Conservation (phyloP, 805 yeast species). For the Candida namnaoensis region DNA sequence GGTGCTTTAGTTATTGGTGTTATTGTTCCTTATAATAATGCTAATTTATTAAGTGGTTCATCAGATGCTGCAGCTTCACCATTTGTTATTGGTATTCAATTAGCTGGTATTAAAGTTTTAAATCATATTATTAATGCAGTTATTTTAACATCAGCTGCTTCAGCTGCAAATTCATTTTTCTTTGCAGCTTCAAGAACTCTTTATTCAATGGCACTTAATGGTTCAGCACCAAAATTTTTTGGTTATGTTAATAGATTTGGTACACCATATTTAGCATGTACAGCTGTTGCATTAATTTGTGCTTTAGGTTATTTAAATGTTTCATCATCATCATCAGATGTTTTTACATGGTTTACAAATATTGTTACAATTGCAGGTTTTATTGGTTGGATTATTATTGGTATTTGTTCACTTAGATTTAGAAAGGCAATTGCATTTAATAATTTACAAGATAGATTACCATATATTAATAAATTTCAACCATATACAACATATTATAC, state of each 20-base stretch:
- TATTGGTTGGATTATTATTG: constrained; percentile 66
- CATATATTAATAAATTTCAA: constrained; percentile 48
- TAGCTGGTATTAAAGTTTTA: constrained; percentile 55
- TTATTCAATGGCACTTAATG: constrained; percentile 63
- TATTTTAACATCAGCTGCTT: constrained; percentile 69
- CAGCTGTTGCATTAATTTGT: constrained; percentile 33
- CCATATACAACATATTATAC: constrained; percentile 52
- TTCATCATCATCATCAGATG: constrained; percentile 43
- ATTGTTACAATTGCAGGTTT: constrained; percentile 73
- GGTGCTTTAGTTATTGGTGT: constrained; percentile 66
- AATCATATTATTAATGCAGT: constrained; percentile 75
- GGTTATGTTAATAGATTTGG: constrained; percentile 58
- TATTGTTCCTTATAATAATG: constrained; percentile 54
- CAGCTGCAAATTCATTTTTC: constrained; percentile 76
- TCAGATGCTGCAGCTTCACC: constrained; percentile 70
- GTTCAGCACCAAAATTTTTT: constrained; percentile 69
- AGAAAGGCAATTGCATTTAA: constrained; percentile 54
- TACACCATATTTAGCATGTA: constrained; percentile 56
- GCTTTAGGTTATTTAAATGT: constrained; percentile 64
- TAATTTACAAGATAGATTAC: constrained; percentile 43
- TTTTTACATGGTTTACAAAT: constrained; percentile 67
- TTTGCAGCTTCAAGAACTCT: constrained; percentile 71
- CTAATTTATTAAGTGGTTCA: constrained; percentile 35
- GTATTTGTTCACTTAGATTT: constrained; percentile 59
- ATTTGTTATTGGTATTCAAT: constrained; percentile 72